Percentiles rank a stretch among this genome's conserved stretches.
Conservation (phyloP, 2,329 filamentous ascomycete genomes). For the Ascochyta pisi region DNA sequence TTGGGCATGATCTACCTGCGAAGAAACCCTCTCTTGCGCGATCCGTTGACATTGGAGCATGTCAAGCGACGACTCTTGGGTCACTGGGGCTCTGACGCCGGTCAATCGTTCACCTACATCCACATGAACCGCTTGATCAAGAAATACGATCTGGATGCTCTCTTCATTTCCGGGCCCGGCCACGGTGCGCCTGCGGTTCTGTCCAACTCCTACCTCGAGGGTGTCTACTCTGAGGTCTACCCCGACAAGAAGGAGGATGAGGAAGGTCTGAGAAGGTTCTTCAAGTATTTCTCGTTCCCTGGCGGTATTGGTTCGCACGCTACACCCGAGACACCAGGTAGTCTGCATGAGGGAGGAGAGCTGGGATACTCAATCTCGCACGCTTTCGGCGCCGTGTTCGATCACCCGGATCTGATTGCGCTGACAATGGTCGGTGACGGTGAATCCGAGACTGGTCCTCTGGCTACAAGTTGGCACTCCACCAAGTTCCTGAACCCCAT, state of each 20-base stretch:
- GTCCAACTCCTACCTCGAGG: constrained; percentile 78
- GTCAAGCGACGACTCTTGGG: constrained; percentile 77
- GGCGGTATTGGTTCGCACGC: constrained; percentile 80
- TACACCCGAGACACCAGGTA: constrained; percentile 79
- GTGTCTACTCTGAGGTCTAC: constrained; percentile 79
- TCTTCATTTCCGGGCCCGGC: constrained; percentile 78
- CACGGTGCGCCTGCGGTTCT: constrained; percentile 79
- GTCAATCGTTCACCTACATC: constrained; percentile 81
- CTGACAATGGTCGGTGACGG: constrained; percentile 82
- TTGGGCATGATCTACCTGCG: constrained; percentile 82
- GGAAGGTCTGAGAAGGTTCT: constrained; percentile 75
- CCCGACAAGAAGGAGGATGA: constrained; percentile 73
- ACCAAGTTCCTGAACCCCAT: constrained; percentile 84
- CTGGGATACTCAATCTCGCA: constrained; percentile 83
- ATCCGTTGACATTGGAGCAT: constrained; percentile 72
- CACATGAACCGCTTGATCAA: constrained; percentile 84
- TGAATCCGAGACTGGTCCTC: constrained; percentile 79
- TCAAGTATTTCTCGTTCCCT: constrained; percentile 84
- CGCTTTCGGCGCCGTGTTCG: constrained; percentile 78
- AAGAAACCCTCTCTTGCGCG: constrained; percentile 73
- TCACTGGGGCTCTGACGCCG: constrained; percentile 82
- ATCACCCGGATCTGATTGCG: constrained; percentile 76
- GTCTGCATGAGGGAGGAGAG: constrained; percentile 80
- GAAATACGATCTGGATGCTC: constrained; percentile 75
- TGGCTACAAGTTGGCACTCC: constrained; percentile 82